These are phyloP conservation scores for Aphanomyces euteiches DNA, from an alignment of 352 stramenopile genomes.

Conservation along the genomic window DNA sequence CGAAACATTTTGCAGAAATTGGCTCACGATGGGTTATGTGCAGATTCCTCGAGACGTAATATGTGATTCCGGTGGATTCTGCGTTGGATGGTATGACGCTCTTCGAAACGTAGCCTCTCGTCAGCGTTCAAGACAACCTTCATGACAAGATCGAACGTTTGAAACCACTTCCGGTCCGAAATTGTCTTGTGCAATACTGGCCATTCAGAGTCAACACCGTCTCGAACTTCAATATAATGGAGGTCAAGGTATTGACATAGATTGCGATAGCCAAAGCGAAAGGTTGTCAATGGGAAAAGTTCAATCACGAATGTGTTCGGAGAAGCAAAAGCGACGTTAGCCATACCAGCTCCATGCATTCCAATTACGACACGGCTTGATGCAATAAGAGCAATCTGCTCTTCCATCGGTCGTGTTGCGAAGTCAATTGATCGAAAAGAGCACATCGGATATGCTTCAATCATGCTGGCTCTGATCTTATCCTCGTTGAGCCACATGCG, in stretches of 20 bases:
- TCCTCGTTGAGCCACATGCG: constrained; percentile 67
- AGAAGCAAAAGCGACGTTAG: constrained; percentile 56
- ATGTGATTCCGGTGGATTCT: constrained; percentile 22
- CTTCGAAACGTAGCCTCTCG: not conserved
- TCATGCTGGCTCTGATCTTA: constrained; percentile 47
- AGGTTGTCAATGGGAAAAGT: constrained; percentile 58
- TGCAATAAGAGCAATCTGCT: constrained; percentile 63
- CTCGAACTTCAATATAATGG: constrained; percentile 50
- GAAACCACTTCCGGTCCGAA: constrained; percentile 10
- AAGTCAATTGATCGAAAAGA: constrained; percentile 55
- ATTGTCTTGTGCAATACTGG: constrained; percentile 19
- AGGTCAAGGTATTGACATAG: constrained; percentile 69
- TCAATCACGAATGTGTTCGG: constrained; percentile 49
- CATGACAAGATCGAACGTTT: constrained; percentile 27
- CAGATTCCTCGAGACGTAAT: not conserved
- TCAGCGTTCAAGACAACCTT: constrained; percentile 20
- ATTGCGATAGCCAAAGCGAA: constrained; percentile 71
- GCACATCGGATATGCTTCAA: constrained; percentile 33
- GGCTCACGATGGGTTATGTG: no score
- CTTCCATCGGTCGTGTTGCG: constrained; percentile 44
- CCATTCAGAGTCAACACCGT: constrained; percentile 34
- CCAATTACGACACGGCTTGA: constrained; percentile 73
- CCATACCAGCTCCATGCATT: constrained; percentile 78
- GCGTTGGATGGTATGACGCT: not conserved
- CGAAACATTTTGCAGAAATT: no score